These are phyloP conservation scores for Angomonas deanei DNA, from an alignment of 208 protist genomes.

Conservation along the genomic window DNA sequence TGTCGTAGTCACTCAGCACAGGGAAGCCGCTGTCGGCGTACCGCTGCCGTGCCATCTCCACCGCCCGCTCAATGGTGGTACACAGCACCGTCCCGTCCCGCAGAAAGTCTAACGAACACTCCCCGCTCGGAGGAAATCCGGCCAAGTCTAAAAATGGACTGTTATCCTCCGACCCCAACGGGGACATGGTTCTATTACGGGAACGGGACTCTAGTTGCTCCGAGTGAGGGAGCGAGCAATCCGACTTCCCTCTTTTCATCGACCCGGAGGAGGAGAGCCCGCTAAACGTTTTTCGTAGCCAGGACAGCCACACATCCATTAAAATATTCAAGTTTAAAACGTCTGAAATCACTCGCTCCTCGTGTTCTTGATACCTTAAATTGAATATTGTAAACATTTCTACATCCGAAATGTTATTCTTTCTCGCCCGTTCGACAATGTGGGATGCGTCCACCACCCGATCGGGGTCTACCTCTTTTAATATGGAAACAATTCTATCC, in stretches of 20 bases:
- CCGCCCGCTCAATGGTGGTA: slow-evolving; percentile 23
- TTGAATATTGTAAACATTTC: slow-evolving; percentile 38
- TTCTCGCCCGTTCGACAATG: slow-evolving; percentile 39
- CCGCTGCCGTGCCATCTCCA: slow-evolving; percentile 5
- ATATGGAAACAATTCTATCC: slow-evolving; percentile 42
- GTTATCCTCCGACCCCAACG: not conserved
- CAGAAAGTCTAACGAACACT: slow-evolving; percentile 36
- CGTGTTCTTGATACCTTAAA: slow-evolving; percentile 30
- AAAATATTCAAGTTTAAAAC: slow-evolving; percentile 37
- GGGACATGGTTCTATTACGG: too few species aligned
- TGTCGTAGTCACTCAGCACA: slow-evolving; percentile 9
- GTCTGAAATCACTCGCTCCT: slow-evolving; percentile 14
- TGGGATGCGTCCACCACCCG: slow-evolving; percentile 38
- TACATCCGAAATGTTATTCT: slow-evolving; percentile 30
- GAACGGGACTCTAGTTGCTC: too few species aligned
- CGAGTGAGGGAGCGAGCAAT: not conserved
- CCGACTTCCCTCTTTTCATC: not conserved
- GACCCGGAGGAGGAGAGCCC: not conserved
- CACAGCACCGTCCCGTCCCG: slow-evolving; percentile 34
- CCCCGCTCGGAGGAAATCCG: slow-evolving; percentile 7
- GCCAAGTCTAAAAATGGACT: too few species aligned
- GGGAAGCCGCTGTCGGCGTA: slow-evolving; percentile 1
- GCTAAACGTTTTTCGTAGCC: slow-evolving; percentile 12
- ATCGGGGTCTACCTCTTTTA: slow-evolving; percentile 43
- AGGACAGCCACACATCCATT: slow-evolving; percentile 37